Evolutionary conservation across 208 protist species (phyloP), one percentile per base, ranked within the genome.

Genomic region (Crithidia sp.): DNA sequence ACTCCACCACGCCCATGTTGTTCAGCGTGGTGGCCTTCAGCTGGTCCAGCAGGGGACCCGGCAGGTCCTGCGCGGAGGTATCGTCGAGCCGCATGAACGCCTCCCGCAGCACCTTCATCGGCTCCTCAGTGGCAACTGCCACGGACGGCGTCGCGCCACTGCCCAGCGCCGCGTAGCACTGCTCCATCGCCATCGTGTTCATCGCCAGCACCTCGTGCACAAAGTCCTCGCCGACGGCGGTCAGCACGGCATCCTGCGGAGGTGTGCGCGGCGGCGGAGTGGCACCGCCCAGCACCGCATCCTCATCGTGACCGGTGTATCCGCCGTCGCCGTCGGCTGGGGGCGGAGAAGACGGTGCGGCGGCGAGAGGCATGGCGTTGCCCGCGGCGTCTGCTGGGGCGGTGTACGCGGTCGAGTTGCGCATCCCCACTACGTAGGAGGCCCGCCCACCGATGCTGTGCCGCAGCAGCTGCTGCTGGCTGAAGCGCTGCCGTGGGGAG

Each of bases 1-100:
- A 95, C 77, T 94, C 92, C 41, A 89, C 82, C 5, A 96, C 87
- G 10, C 92, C 92, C 81, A 96, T 87, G 77, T 96, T 96, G 74
- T 92, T 95, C 53, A 96, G 77, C 37, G 92, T 96, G 3, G 83
- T 96, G 36, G 92, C 76, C 67, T 81, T 84, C 41, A 96, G 84
- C 77, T 89, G 76, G 79, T 93, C 88, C 12, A 91, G 71, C 37
- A 91, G 60, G 54, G 71, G 79, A 5, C 63, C 63, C 8, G 68
- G 69, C 9, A 79, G 44, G 19, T 73, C 69, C 54, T 84, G 65
- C n/a, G 65, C 67, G 14, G 50, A 64, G 44, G 61, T 58, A 14
- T 72, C 75, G 14, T 83, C 77, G 17, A 93, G 73, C 36, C 78
- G 77, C 81, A 85, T 84, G 67, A 89, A 93, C 9, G 84, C 88